phyloP scores from a whole-genome alignment of 768 basidiomycete genomes.

The Pleurotus salmoneostramineus region DNA sequence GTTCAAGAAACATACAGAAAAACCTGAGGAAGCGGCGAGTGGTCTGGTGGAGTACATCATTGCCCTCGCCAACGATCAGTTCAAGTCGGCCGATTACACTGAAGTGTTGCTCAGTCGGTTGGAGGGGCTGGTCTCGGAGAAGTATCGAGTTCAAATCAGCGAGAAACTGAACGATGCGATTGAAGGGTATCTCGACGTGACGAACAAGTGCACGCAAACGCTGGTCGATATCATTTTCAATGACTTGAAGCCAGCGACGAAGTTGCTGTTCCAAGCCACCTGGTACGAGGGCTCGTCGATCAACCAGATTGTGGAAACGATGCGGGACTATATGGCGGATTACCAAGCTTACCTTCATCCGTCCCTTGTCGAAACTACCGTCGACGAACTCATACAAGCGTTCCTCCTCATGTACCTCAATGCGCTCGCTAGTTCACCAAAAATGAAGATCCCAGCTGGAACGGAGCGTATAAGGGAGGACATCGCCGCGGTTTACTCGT shows the following conservation, averaged over 20 bases:
- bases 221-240: constrained; percentile 95
- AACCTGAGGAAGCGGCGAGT: constrained; percentile 81
- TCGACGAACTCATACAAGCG: constrained; percentile 89
- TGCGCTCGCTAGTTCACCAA: constrained; percentile 77
- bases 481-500: constrained; percentile 68
- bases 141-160: constrained; percentile 80
- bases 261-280: constrained; percentile 71
- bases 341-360: constrained; percentile 90
- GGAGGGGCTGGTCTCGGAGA: constrained; percentile 89
- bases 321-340: constrained; percentile 95
- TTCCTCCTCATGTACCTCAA: constrained; percentile 91
- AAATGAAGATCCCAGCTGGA: constrained; percentile 82
- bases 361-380: constrained; percentile 83
- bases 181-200: constrained; percentile 97
- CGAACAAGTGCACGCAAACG: constrained; percentile 94
- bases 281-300: constrained; percentile 89
- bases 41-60: constrained; percentile 96
- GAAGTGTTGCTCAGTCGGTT: constrained; percentile 83
- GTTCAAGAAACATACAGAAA: constrained; percentile 82
- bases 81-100: constrained; percentile 92
- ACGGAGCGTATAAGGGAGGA: constrained; percentile 83
- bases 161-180: constrained; percentile 93
- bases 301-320: constrained; percentile 88
- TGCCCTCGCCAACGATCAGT: constrained; percentile 95
- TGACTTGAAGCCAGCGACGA: constrained; percentile 85